Base-by-base conservation (phyloP, 1,139 yeast species). In the Spathaspora sp. region DNA sequence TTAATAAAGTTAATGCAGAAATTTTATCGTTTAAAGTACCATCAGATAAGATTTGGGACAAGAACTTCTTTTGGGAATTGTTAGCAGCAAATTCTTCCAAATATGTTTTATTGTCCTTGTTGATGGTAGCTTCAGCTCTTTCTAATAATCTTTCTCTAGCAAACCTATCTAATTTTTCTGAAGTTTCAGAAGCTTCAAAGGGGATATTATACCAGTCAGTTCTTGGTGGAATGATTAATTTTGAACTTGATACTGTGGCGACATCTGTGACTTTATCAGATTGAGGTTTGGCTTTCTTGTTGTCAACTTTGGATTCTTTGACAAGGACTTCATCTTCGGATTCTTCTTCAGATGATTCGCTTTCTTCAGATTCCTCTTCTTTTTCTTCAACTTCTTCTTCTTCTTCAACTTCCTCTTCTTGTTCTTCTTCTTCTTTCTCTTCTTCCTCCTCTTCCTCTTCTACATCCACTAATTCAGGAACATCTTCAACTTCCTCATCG, bases 21-120 rank as follows among this genome's bases (percentile, higher is more conserved):
- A 93, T 88, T 68, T 93, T 91, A 85, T 93, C 99, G 58, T 84
- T 86, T 56, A 93, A 76, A 0, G 99, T 93, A 87, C 99, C 99
- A 53, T 84, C 87, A 6, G 91, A 77, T 59, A 93, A 78, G 54
- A 93, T 86, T 66, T 93, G 96, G 1, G 93, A 80, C 78, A 91
- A 83, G 64, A 91, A 91, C 76, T 86, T 87, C 64, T 82, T 85
- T 65, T 91, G 97, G 2, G 96, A 86, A 29, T 88, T 81, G 42
- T 90, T 84, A 55, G 86, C 81, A 36, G 89, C 79, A 62, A 89
- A 87, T 62, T 89, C 97, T 51, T 83, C 84, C 51, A 81, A 78
- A 62, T 87, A 93, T 1, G 76, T 62, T 51, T 80, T 77, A 62
- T 89, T 90, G 52, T 93, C 99, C 25, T 71, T 69, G 43, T 86